A percentile compares a stretch with the other conserved stretches of the same genome.
Conservation (phyloP, 257 asterid genomes). For the Rehmannia glutinosa region DNA sequence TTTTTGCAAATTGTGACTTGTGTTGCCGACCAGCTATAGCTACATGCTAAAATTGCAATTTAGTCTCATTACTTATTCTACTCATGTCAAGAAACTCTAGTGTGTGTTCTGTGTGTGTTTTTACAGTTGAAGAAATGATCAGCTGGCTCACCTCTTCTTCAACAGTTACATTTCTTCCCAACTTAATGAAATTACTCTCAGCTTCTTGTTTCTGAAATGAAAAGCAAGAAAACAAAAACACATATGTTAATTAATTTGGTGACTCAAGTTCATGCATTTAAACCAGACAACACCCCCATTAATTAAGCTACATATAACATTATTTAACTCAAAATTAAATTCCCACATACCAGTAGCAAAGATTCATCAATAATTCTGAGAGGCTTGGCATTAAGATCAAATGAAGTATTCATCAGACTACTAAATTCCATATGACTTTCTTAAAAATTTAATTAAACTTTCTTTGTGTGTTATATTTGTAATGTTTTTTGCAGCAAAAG, state of each 20-base stretch:
- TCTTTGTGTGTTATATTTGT: neutral
- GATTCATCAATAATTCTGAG: conserved; percentile 23
- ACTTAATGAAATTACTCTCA: conserved; percentile 41
- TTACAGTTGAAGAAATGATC: neutral
- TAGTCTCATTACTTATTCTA: no score
- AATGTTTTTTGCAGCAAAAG: neutral
- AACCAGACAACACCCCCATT: no score
- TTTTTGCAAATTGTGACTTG: no score
- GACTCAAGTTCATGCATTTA: no score
- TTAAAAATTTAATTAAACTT: neutral
- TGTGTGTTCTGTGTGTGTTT: neutral
- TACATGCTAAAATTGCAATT: no score
- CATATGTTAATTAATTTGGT: no score
- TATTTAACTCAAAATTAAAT: neutral
- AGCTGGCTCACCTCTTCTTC: conserved; percentile 53
- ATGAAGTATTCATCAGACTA: conserved; percentile 57
- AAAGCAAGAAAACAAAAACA: neutral
- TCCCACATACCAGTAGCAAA: conserved; percentile 17
- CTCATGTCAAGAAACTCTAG: neutral
- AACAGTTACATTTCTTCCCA: conserved; percentile 31
- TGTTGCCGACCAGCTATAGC: no score
- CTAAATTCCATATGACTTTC: conserved; percentile 52
- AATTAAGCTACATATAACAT: no score
- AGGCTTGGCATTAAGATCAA: conserved; percentile 60
- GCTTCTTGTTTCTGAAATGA: conserved; percentile 60